Conservation (phyloP, 2,329 filamentous ascomycete species). For the Exophiala sp. region DNA sequence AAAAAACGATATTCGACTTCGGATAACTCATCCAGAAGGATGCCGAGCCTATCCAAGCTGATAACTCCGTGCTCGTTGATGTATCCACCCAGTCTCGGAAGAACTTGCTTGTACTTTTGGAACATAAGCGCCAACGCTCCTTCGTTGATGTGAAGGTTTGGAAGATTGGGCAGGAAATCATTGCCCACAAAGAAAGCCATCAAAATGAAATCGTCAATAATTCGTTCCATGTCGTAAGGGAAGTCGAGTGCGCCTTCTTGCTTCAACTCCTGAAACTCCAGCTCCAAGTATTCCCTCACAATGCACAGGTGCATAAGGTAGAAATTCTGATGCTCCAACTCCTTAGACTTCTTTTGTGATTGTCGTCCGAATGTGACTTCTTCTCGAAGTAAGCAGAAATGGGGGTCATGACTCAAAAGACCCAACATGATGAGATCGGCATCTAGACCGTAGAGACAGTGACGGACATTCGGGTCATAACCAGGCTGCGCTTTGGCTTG, state of each 20-base stretch:
- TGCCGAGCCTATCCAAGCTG: slow-evolving; percentile 73
- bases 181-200: slow-evolving; percentile 99
- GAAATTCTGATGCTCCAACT: slow-evolving; percentile 98
- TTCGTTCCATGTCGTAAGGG: slow-evolving; percentile 85
- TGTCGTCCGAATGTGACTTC: slow-evolving; percentile 95
- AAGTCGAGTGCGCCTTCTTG: slow-evolving; percentile 68
- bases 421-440: slow-evolving; percentile 99
- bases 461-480: slow-evolving; percentile 89
- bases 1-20: slow-evolving; percentile 92
- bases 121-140: slow-evolving; percentile 97
- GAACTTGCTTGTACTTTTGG: slow-evolving; percentile 84
- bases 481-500: slow-evolving; percentile 91
- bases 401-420: slow-evolving; percentile 92
- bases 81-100: slow-evolving; percentile 85
- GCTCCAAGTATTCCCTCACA: slow-evolving; percentile 90
- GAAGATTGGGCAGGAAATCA: slow-evolving; percentile 96
- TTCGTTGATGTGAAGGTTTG: slow-evolving; percentile 96
- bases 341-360: slow-evolving; percentile 84
- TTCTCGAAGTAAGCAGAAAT: slow-evolving; percentile 94
- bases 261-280: slow-evolving; percentile 93
- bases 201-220: slow-evolving; percentile 98
- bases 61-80: slow-evolving; percentile 95
- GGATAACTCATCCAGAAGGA: slow-evolving; percentile 77
- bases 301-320: slow-evolving; percentile 96
- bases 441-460: slow-evolving; percentile 95